Base-by-base conservation (phyloP, 1,284 basidiomycete genomes). In the Apiotrichum porosum region DNA sequence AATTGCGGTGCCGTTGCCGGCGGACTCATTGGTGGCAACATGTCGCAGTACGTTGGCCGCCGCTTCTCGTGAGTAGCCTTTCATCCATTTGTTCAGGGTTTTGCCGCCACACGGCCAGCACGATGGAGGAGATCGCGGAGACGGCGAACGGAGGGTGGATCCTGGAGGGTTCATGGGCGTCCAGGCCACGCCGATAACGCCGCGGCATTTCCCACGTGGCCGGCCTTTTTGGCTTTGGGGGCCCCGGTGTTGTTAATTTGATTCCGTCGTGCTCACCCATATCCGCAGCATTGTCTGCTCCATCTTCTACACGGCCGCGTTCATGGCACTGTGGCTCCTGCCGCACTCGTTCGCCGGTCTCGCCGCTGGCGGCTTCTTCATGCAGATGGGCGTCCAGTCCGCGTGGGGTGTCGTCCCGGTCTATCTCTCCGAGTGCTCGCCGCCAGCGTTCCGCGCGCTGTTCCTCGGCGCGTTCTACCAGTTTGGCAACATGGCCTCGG, bases 381-480 rank as follows among this genome's bases (percentile, higher is more conserved):
- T 92, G 32, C 88, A 92, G 64, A 82, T 87, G 54, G 88, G 86
- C 42, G 85, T 90, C 5, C 88, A 91, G 67, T 85, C 85, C 26
- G 76, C 78, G 2, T 79, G 77, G 73, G 74, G 69, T 54, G 54
- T 72, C 19, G 65, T 74, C 17, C 73, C 73, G 21, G 60, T 66
- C 32, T 69, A 86, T 68, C 78, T 95, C n/a, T 80, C 84, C 3
- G 94, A 97, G 72, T 83, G 93, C 73, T 85, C 88, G 14, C 67
- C 69, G 17, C 69, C 91, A 0, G 90, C 89, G 0, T 97, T 95
- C 80, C 80, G 93, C 45, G 89, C 91, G 9, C 87, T 88, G 0
- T 97, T 94, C 79, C 85, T 86, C 18, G 93, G 93, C 57, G 81
- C 94, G 0, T 84, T 87, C 0, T 97, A 94, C 74, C 92, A 95